Evolutionary conservation across 805 yeast genomes (phyloP).

Genomic region (Cyberlindnera misumaiensis): DNA sequence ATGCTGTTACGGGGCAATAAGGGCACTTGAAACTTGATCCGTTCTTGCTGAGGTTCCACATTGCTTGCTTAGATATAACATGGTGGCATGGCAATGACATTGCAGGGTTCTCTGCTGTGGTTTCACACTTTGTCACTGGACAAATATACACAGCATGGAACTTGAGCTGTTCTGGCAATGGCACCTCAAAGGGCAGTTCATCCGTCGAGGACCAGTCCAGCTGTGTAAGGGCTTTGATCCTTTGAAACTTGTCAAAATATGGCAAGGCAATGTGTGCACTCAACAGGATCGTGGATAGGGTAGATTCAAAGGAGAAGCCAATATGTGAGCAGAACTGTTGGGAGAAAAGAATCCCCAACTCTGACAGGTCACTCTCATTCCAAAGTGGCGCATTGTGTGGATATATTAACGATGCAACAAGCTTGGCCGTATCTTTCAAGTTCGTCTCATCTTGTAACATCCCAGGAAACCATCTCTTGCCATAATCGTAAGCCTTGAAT

Average conservation of each 20-base stretch:
- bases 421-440: conserved; percentile 35
- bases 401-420: conserved; percentile 32
- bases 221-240: conserved; percentile 30
- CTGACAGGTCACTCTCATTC: conserved; percentile 6
- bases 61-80: conserved; percentile 48
- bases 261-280: conserved; percentile 52
- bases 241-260: conserved; percentile 41
- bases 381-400: conserved; percentile 20
- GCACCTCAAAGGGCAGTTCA: conserved; percentile 59
- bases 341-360: conserved; percentile 25
- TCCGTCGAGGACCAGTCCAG: conserved; percentile 50
- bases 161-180: conserved; percentile 43
- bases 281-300: conserved; percentile 41
- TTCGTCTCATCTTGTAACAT: conserved; percentile 29
- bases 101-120: conserved; percentile 50
- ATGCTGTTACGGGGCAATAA: conserved; percentile 53
- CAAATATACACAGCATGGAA: conserved; percentile 66
- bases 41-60: conserved; percentile 37
- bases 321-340: conserved; percentile 42
- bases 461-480: conserved; percentile 32
- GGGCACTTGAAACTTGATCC: conserved; percentile 59
- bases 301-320: conserved; percentile 47
- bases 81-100: conserved; percentile 59
- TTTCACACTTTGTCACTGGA: conserved; percentile 65
- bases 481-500: conserved; percentile 36